Conservation (phyloP, 148 eudicot species). For the Pharnaceum exiguum region DNA sequence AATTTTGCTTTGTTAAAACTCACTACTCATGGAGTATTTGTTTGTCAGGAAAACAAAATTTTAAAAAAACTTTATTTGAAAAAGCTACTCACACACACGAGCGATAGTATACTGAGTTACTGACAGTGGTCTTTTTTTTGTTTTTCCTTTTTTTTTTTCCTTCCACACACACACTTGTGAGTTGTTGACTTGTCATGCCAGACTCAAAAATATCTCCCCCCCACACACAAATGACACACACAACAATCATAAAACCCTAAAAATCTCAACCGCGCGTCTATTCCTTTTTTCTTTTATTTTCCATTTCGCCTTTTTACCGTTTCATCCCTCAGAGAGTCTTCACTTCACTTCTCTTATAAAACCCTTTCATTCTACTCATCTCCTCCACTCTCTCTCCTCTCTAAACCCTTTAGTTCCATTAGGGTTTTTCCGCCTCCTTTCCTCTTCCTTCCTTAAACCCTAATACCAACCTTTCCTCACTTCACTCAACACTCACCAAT, state of each 20-base stretch:
- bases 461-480: neutral
- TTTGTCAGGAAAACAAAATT: too few relatives aligned
- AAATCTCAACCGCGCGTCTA: too few relatives aligned
- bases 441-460: slow-evolving; percentile 11
- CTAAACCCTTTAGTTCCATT: slow-evolving; percentile 4
- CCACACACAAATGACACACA: too few relatives aligned
- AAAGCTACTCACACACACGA: too few relatives aligned
- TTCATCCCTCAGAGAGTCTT: neutral
- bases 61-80: too few relatives aligned
- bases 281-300: too few relatives aligned
- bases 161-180: too few relatives aligned
- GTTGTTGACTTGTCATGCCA: neutral
- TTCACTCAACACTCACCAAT: slow-evolving; percentile 9
- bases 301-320: neutral
- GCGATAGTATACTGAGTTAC: too few relatives aligned
- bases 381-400: neutral
- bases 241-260: slow-evolving; percentile 12
- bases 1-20: too few relatives aligned
- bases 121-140: too few relatives aligned
- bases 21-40: too few relatives aligned
- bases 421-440: slow-evolving; percentile 10
- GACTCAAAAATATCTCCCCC: neutral
- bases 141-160: too few relatives aligned
- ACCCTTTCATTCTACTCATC: neutral
- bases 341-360: slow-evolving; percentile 3